Conservation (phyloP, 1,284 basidiomycete genomes). For the Sphagnurus paluster region DNA sequence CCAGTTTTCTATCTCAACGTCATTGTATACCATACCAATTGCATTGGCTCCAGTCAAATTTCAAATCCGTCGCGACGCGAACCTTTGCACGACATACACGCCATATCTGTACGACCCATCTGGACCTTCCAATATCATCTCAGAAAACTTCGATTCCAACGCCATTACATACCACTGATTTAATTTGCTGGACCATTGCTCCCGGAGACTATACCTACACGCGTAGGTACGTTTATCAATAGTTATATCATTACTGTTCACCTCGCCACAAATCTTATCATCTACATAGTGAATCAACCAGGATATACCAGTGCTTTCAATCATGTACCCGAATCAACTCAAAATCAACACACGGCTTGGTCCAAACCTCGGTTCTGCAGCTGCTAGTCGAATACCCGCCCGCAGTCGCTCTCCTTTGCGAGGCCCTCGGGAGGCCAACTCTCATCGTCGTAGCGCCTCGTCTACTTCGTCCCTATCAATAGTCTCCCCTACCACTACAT, state of each 20-base stretch:
- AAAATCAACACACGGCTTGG: conserved; percentile 47
- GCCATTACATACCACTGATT: conserved; percentile 5
- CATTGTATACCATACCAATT: conserved; percentile 12
- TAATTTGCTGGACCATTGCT: conserved; percentile 2
- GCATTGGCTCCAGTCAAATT: conserved; percentile 1
- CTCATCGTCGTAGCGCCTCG: conserved; percentile 45
- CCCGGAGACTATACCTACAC: conserved; percentile 7
- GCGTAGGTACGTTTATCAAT: conserved; percentile 5
- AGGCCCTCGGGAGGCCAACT: conserved; percentile 24
- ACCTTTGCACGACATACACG: conserved; percentile 9
- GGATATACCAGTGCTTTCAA: conserved; percentile 17
- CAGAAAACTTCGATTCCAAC: not conserved
- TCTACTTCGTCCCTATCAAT: conserved; percentile 55
- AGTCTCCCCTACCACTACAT: conserved; percentile 51
- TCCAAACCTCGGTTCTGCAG: conserved; percentile 29
- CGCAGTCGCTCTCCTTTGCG: conserved; percentile 30
- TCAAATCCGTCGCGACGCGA: conserved; percentile 1
- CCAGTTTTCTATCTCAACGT: not conserved
- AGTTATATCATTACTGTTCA: not conserved
- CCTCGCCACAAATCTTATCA: not conserved
- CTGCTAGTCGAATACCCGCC: conserved; percentile 27
- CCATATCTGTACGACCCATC: conserved; percentile 12
- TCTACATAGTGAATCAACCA: conserved; percentile 2
- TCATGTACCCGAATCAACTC: conserved; percentile 41
- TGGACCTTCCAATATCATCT: conserved; percentile 7